phyloP scores from a whole-genome alignment of 257 asterid genomes.

The Penstemon barbatus region DNA sequence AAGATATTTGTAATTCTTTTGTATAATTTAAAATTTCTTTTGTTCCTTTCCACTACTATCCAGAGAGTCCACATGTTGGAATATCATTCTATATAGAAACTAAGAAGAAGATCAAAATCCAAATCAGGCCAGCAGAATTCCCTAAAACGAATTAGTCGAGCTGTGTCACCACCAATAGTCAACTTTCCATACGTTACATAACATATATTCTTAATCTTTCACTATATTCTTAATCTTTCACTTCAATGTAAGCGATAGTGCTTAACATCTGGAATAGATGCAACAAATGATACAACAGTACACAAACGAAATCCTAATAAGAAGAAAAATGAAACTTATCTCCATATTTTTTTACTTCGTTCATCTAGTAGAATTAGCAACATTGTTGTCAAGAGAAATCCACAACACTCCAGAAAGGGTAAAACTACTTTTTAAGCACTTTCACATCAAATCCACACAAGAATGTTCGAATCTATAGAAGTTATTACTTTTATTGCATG shows the following conservation, averaged over 20 bases:
- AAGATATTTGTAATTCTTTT: too few relatives aligned
- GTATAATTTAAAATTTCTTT: too few relatives aligned
- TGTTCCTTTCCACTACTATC: too few relatives aligned
- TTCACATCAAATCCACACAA: constrained; percentile 12
- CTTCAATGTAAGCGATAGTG: background rate
- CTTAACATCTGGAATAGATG: background rate
- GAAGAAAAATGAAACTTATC: background rate
- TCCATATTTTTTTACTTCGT: background rate
- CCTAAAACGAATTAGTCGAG: too few relatives aligned
- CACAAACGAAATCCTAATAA: background rate
- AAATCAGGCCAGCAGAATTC: too few relatives aligned
- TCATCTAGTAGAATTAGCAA: background rate
- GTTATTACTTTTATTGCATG: background rate
- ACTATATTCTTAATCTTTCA: background rate
- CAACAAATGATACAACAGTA: background rate
- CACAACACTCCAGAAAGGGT: background rate
- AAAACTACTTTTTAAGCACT: background rate
- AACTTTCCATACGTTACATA: background rate
- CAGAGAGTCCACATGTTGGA: too few relatives aligned
- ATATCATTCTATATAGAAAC: too few relatives aligned
- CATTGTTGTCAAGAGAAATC: background rate
- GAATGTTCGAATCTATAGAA: background rate
- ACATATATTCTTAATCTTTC: background rate
- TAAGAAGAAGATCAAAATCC: too few relatives aligned
- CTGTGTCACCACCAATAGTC: too few relatives aligned